Percentiles rank a stretch among this genome's conserved stretches.
These are phyloP conservation scores for Blastobotrys proliferans DNA, from an alignment of 1,139 yeast species.

Conservation along the genomic window DNA sequence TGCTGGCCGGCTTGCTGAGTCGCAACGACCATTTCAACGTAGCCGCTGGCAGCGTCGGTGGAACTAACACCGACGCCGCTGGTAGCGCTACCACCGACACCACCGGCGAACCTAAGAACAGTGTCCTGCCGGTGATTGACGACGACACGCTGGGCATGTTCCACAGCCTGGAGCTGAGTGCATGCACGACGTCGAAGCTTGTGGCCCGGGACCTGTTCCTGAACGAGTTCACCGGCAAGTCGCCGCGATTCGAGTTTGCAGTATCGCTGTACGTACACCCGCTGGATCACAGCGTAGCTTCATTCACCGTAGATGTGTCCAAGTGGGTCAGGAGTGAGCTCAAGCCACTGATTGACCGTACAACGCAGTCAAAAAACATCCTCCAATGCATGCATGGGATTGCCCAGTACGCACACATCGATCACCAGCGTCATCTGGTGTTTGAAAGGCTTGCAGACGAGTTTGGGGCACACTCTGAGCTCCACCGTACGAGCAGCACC, in stretches of 20 bases:
- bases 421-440: conserved; percentile 18
- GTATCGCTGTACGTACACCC: conserved; percentile 18
- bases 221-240: conserved; percentile 20
- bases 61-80: background rate
- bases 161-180: conserved; percentile 20
- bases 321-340: conserved; percentile 24
- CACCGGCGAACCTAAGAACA: conserved; percentile 1
- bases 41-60: background rate
- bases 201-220: conserved; percentile 14
- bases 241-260: conserved; percentile 18
- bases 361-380: conserved; percentile 18
- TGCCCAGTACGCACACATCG: conserved; percentile 23
- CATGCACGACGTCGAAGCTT: conserved; percentile 11
- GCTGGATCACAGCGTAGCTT: conserved; percentile 16
- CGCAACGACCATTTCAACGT: conserved; percentile 3
- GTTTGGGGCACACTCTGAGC: conserved; percentile 12
- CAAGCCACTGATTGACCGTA: conserved; percentile 16
- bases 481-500: conserved; percentile 21
- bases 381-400: conserved; percentile 24
- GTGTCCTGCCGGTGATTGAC: conserved; percentile 8
- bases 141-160: conserved; percentile 18
- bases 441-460: conserved; percentile 19
- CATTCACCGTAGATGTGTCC: conserved; percentile 17
- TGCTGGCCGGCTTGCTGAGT: conserved; percentile 1
- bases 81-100: background rate